Conservation (phyloP, 345 rosid genomes). For the Ricinus communis region DNA sequence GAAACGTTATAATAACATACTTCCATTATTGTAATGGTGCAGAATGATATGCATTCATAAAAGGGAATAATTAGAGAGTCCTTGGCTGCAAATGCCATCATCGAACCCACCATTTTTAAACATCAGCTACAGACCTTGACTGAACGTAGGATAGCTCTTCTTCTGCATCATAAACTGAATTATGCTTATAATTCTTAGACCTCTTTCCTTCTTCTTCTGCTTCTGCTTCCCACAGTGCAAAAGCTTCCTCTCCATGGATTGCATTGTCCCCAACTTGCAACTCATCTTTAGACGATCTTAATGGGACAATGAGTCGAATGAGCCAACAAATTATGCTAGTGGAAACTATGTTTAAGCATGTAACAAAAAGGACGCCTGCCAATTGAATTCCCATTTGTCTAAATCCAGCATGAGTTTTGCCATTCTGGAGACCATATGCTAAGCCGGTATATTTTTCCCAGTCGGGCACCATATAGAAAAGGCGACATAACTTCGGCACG, state of each 20-base stretch:
- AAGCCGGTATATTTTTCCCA: constrained; percentile 47
- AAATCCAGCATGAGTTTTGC: constrained; percentile 28
- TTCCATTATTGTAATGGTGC: too few relatives aligned
- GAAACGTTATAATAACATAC: too few relatives aligned
- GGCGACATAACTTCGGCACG: constrained; percentile 44
- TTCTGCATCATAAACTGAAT: constrained; percentile 29
- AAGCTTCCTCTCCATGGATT: constrained; percentile 45
- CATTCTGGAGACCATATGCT: constrained; percentile 38
- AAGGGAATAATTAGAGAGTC: background rate
- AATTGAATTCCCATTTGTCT: constrained; percentile 45
- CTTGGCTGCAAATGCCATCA: background rate
- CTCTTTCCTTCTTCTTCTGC: constrained; percentile 25
- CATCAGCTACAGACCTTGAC: constrained; percentile 17
- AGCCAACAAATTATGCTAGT: constrained; percentile 45
- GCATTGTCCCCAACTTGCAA: constrained; percentile 30
- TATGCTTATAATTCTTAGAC: constrained; percentile 19
- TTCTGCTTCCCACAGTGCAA: constrained; percentile 20
- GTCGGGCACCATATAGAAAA: constrained; percentile 41
- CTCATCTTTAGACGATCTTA: constrained; percentile 40
- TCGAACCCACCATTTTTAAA: constrained; percentile 22
- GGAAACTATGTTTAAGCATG: constrained; percentile 30
- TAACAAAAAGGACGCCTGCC: constrained; percentile 33
- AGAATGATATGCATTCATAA: too few relatives aligned
- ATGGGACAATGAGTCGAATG: constrained; percentile 31
- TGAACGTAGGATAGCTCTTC: constrained; percentile 16